These are phyloP conservation scores for Closterium sp. DNA, from an alignment of 139 green algal genomes.

Conservation along the genomic window DNA sequence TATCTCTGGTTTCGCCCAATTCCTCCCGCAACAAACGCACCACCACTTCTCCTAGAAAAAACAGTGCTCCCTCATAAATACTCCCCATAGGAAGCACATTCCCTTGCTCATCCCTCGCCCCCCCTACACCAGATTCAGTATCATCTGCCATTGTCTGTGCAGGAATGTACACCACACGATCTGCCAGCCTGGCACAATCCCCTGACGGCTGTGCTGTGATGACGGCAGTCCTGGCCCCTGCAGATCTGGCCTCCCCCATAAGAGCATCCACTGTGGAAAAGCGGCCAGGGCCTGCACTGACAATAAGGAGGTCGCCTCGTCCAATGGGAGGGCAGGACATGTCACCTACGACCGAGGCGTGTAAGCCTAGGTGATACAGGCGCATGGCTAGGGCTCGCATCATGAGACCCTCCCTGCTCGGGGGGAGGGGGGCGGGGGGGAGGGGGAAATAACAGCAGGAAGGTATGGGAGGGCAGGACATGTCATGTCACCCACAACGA, in stretches of 20 bases:
- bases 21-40: neutral
- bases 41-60: conserved; percentile 13
- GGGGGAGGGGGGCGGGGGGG: neutral
- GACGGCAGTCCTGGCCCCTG: conserved; percentile 21
- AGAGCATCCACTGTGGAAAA: conserved; percentile 44
- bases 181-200: neutral
- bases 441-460: too few species aligned
- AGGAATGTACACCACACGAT: conserved; percentile 6
- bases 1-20: conserved; percentile 1
- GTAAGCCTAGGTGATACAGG: conserved; percentile 35
- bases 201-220: conserved; percentile 27
- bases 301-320: conserved; percentile 32
- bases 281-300: conserved; percentile 31
- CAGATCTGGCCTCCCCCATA: neutral
- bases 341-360: conserved; percentile 34
- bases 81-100: conserved; percentile 36
- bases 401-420: conserved; percentile 43
- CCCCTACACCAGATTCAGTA: neutral
- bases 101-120: neutral
- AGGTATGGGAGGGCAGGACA: conserved; percentile 12
- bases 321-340: conserved; percentile 32
- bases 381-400: conserved; percentile 43
- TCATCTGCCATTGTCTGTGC: conserved; percentile 39
- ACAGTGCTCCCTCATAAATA: conserved; percentile 31
- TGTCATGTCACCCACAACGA: conserved; percentile 34